Conservation (phyloP, 441 rosid species). For the Croton setiger region DNA sequence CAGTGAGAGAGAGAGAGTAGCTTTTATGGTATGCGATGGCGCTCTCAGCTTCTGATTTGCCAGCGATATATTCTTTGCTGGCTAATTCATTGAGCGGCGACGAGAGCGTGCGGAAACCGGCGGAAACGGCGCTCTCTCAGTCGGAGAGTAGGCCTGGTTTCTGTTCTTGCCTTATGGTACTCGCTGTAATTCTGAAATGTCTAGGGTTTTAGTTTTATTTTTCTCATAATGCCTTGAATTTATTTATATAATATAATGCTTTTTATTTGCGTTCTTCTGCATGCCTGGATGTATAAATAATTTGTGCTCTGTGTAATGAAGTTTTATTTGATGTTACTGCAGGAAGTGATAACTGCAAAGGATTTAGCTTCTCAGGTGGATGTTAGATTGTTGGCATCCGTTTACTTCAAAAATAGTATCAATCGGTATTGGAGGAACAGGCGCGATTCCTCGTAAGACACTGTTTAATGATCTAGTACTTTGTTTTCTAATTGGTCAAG, state of each 20-base stretch:
- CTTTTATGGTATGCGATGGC: conserved; percentile 48
- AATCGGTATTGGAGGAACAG: conserved; percentile 90
- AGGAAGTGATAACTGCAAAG: conserved; percentile 93
- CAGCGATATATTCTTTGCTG: conserved; percentile 71
- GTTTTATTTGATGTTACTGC: conserved; percentile 29
- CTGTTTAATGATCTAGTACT: not conserved
- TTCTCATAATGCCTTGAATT: conserved; percentile 5
- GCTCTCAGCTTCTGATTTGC: conserved; percentile 88
- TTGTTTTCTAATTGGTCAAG: not conserved
- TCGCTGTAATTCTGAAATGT: conserved; percentile 13
- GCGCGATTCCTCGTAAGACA: conserved; percentile 66
- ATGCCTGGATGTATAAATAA: conserved; percentile 12
- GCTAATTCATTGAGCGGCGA: conserved; percentile 91
- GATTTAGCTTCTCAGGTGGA: conserved; percentile 90
- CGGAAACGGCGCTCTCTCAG: conserved; percentile 87
- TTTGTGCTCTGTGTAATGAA: not conserved
- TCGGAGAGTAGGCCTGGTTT: conserved; percentile 92
- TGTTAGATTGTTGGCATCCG: conserved; percentile 87
- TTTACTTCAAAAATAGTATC: conserved; percentile 87
- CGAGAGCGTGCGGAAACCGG: conserved; percentile 72
- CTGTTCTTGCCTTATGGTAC: conserved; percentile 94
- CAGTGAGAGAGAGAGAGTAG: conserved; percentile 19
- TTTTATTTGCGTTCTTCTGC: conserved; percentile 1
- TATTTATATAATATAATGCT: not conserved
- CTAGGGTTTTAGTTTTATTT: conserved; percentile 29